These are phyloP conservation scores for Neocucurbitaria cava DNA, from an alignment of 2,329 filamentous ascomycete species.

Conservation along the genomic window DNA sequence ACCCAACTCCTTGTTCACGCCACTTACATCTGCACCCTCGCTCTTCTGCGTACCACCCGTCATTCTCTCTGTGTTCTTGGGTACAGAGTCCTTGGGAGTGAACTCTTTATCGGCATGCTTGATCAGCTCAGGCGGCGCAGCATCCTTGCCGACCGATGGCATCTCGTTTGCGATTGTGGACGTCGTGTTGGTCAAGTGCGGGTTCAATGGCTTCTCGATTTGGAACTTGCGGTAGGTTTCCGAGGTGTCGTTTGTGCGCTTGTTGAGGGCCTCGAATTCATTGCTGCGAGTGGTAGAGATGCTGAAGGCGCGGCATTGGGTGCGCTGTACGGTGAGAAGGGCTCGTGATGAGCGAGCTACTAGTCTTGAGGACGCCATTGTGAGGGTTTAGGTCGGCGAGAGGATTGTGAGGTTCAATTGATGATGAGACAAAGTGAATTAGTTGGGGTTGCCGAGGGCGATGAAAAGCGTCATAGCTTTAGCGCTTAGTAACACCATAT, in stretches of 20 bases:
- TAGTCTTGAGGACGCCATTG: conserved; percentile 57
- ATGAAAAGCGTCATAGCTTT: conserved; percentile 34
- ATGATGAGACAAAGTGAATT: conserved; percentile 8
- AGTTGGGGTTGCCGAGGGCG: conserved; percentile 25
- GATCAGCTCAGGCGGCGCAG: conserved; percentile 66
- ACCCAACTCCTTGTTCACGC: conserved; percentile 33
- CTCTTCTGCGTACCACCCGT: conserved; percentile 67
- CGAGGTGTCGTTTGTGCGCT: conserved; percentile 60
- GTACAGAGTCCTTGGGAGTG: conserved; percentile 64
- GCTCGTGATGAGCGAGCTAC: conserved; percentile 55
- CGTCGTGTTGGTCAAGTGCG: conserved; percentile 68
- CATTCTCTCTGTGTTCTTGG: conserved; percentile 70
- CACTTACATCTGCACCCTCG: conserved; percentile 45
- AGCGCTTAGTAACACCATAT: conserved; percentile 20
- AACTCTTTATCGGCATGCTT: conserved; percentile 63
- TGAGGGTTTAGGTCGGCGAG: conserved; percentile 5
- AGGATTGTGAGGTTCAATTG: conserved; percentile 23
- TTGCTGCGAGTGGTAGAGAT: conserved; percentile 44
- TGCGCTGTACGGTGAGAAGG: conserved; percentile 41
- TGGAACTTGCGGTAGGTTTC: conserved; percentile 63
- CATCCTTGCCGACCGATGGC: conserved; percentile 64
- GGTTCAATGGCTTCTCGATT: conserved; percentile 64
- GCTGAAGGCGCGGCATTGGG: conserved; percentile 49
- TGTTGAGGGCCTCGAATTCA: conserved; percentile 54
- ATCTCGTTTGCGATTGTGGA: conserved; percentile 70